Evolutionary conservation across 805 yeast genomes (phyloP).

Genomic region (Maudiozyma turicensis): DNA sequence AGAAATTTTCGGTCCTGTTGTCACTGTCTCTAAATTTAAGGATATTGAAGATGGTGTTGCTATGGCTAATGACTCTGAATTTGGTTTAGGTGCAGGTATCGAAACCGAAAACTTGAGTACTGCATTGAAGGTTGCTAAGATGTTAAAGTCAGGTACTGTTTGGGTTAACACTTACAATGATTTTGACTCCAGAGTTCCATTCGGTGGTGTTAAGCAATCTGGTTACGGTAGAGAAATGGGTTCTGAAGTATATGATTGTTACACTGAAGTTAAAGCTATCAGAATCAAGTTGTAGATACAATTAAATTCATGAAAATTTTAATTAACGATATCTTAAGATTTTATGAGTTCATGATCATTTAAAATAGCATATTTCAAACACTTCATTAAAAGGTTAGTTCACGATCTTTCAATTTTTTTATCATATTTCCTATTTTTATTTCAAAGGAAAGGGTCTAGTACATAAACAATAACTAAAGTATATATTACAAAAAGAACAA

Average conservation of each 20-base stretch:
- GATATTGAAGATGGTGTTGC: conserved; percentile 57
- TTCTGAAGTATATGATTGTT: conserved; percentile 62
- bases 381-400: no score
- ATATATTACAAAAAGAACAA: no score
- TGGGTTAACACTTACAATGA: conserved; percentile 78
- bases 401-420: no score
- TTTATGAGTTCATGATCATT: no score
- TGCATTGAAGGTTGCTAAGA: conserved; percentile 53
- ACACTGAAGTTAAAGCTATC: conserved; percentile 67
- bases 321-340: neutral
- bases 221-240: conserved; percentile 89
- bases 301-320: neutral
- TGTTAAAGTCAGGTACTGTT: conserved; percentile 64
- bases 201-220: conserved; percentile 73
- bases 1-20: conserved; percentile 78
- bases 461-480: no score
- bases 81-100: conserved; percentile 75
- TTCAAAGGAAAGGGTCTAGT: no score
- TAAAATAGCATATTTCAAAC: no score
- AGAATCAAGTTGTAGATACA: conserved; percentile 37
- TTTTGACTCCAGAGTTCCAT: conserved; percentile 66
- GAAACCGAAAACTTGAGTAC: conserved; percentile 56
- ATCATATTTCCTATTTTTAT: no score
- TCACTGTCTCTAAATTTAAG: conserved; percentile 57
- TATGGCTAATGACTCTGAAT: conserved; percentile 60